Evolutionary conservation across 805 yeast species (phyloP).

Genomic region (Metschnikowia picachoensis): DNA sequence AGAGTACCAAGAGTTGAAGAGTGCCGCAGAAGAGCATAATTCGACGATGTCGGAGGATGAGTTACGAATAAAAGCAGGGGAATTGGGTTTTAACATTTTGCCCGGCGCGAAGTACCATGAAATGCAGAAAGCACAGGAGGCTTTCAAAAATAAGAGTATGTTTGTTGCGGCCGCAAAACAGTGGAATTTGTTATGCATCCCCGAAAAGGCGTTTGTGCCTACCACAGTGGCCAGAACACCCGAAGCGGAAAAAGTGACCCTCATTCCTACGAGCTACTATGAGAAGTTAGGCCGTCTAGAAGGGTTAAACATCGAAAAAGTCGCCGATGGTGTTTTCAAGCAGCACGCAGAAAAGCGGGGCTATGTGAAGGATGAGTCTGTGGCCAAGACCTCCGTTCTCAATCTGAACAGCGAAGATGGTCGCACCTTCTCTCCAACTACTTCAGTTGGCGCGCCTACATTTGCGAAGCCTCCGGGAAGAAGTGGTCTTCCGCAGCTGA

Average conservation of each 20-base stretch:
- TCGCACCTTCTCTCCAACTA: conserved; percentile 24
- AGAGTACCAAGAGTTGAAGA: conserved; percentile 15
- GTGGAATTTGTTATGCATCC: conserved; percentile 51
- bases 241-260: conserved; percentile 54
- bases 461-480: conserved; percentile 4
- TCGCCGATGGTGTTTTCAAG: conserved; percentile 42
- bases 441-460: conserved; percentile 10
- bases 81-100: conserved; percentile 38
- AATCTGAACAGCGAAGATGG: conserved; percentile 21
- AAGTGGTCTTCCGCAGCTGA: conserved; percentile 8
- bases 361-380: conserved; percentile 26
- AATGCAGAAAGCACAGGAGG: conserved; percentile 18
- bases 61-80: conserved; percentile 32
- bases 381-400: conserved; percentile 20
- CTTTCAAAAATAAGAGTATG: conserved; percentile 17
- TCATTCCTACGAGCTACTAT: conserved; percentile 62
- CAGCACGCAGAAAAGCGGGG: conserved; percentile 50
- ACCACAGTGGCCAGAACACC: conserved; percentile 56
- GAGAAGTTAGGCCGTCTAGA: conserved; percentile 50
- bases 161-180: conserved; percentile 40
- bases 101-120: conserved; percentile 27
- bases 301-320: conserved; percentile 40
- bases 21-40: neutral
- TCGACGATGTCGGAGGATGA: conserved; percentile 21
- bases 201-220: conserved; percentile 56